Conservation (phyloP, 768 basidiomycete species). For the Hypholoma fasciculare region DNA sequence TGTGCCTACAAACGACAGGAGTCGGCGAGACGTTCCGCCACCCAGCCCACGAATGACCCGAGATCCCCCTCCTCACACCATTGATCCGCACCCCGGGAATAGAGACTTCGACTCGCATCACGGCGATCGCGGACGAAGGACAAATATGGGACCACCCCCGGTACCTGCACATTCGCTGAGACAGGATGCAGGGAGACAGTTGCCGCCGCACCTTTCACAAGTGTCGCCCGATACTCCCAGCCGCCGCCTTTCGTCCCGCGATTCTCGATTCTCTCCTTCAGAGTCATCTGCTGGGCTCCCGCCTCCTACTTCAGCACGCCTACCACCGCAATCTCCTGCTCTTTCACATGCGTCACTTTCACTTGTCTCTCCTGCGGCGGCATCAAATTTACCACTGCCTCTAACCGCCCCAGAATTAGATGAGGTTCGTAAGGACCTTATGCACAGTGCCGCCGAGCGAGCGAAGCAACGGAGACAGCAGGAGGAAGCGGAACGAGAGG, state of each 20-base stretch:
- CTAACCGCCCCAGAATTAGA: slow-evolving; percentile 52
- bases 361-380: slow-evolving; percentile 34
- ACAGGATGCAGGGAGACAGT: slow-evolving; percentile 47
- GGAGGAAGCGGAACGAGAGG: slow-evolving; percentile 83
- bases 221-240: slow-evolving; percentile 27
- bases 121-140: slow-evolving; percentile 38
- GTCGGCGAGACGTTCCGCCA: slow-evolving; percentile 38
- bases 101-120: slow-evolving; percentile 29
- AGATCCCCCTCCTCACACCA: slow-evolving; percentile 25
- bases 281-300: slow-evolving; percentile 31
- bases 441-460: slow-evolving; percentile 85
- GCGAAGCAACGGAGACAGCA: slow-evolving; percentile 78
- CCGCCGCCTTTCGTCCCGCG: slow-evolving; percentile 44
- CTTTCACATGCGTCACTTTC: slow-evolving; percentile 41
- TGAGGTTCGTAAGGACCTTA: slow-evolving; percentile 68
- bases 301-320: slow-evolving; percentile 21
- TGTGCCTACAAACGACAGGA: slow-evolving; percentile 19
- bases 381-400: slow-evolving; percentile 29
- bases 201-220: slow-evolving; percentile 58
- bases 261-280: slow-evolving; percentile 36
- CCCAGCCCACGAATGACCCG: slow-evolving; percentile 35
- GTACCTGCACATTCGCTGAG: slow-evolving; percentile 37
- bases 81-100: slow-evolving; percentile 4
- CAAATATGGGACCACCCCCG: slow-evolving; percentile 55
- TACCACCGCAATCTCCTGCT: slow-evolving; percentile 44